A percentile compares a stretch with the other conserved stretches of the same genome.
phyloP scores from a whole-genome alignment of 2,329 filamentous ascomycete species.

The Bimuria novae-zelandiae region DNA sequence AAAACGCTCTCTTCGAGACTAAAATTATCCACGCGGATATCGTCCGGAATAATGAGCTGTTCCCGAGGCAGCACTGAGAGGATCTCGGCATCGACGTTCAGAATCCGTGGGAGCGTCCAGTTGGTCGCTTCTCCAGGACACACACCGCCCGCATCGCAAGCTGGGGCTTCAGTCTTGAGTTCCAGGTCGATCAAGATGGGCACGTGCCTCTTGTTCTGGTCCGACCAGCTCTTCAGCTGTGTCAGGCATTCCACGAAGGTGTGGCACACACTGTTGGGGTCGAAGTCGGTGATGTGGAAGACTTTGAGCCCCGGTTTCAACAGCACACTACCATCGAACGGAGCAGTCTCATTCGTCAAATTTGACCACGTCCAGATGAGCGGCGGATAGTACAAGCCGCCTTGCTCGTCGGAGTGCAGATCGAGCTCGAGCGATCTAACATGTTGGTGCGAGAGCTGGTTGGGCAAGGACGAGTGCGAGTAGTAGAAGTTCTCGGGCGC shows the following conservation, averaged over 20 bases:
- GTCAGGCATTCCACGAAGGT: conserved; percentile 53
- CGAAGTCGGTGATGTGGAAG: conserved; percentile 57
- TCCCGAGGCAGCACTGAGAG: conserved; percentile 47
- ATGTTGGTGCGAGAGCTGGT: conserved; percentile 53
- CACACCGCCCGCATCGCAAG: conserved; percentile 40
- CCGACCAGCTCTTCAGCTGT: conserved; percentile 52
- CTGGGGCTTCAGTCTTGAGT: conserved; percentile 51
- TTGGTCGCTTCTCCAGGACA: conserved; percentile 48
- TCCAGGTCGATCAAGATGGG: conserved; percentile 58
- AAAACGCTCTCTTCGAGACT: conserved; percentile 55
- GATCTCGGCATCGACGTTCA: conserved; percentile 55
- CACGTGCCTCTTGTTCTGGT: conserved; percentile 50
- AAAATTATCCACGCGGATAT: conserved; percentile 47
- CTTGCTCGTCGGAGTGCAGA: conserved; percentile 54
- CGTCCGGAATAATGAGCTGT: conserved; percentile 55
- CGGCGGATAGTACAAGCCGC: conserved; percentile 54
- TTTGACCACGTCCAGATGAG: conserved; percentile 50
- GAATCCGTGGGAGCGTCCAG: conserved; percentile 52
- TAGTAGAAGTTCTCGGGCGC: conserved; percentile 53
- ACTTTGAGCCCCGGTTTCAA: conserved; percentile 54
- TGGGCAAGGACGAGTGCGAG: conserved; percentile 51
- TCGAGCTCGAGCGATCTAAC: conserved; percentile 57
- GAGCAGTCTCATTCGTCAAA: conserved; percentile 45
- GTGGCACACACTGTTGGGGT: conserved; percentile 53
- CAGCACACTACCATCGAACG: conserved; percentile 47